A percentile compares a stretch with the other conserved stretches of the same genome.
These are phyloP conservation scores for Fusarium sp. DNA, from an alignment of 2,329 filamentous ascomycete genomes.

Conservation along the genomic window DNA sequence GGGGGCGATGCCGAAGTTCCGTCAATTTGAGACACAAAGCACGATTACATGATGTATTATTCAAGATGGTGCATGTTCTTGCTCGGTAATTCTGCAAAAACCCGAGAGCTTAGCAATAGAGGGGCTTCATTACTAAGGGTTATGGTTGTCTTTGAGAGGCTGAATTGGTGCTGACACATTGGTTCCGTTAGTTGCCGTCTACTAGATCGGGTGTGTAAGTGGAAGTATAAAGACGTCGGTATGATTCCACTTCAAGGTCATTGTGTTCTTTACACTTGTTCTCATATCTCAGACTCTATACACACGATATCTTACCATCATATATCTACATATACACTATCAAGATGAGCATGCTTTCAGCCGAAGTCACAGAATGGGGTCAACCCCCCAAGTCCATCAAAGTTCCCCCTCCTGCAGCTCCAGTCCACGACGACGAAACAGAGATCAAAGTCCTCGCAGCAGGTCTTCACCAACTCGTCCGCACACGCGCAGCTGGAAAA, in stretches of 20 bases:
- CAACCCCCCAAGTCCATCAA: constrained; percentile 45
- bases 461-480: constrained; percentile 67
- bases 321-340: background rate
- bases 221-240: constrained; percentile 28
- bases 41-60: constrained; percentile 31
- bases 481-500: constrained; percentile 63
- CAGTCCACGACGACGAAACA: constrained; percentile 53
- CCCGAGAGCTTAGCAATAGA: constrained; percentile 27
- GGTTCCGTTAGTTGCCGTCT: background rate
- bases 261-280: background rate
- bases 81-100: background rate
- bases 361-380: constrained; percentile 57
- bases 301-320: background rate
- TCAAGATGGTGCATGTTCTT: background rate
- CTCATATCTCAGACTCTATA: background rate
- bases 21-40: constrained; percentile 24
- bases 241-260: background rate
- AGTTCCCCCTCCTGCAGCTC: constrained; percentile 52
- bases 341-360: constrained; percentile 52
- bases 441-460: constrained; percentile 65
- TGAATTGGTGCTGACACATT: constrained; percentile 13
- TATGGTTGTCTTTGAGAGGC: background rate
- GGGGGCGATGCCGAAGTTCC: constrained; percentile 35
- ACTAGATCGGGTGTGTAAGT: background rate
- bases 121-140: constrained; percentile 28